Conservation (phyloP, 371 early-diverging fungal species). For the Mucor lusitanicus region DNA sequence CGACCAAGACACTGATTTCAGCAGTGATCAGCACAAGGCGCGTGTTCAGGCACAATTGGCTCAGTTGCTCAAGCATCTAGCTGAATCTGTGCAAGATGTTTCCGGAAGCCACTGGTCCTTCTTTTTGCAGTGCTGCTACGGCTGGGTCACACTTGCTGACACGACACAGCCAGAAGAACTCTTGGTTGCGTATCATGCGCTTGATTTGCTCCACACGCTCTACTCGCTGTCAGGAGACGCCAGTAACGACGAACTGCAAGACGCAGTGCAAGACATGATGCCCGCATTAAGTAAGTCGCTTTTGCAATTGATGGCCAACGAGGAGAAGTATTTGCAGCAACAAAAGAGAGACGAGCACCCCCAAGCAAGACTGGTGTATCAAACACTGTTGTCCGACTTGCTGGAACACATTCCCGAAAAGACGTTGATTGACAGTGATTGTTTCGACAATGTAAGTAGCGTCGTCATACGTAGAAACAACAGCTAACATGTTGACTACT, state of each 20-base stretch:
- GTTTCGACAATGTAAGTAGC: slow-evolving; percentile 25
- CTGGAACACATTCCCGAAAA: slow-evolving; percentile 33
- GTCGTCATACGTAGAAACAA: neutral
- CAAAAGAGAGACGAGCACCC: slow-evolving; percentile 3
- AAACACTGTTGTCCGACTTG: slow-evolving; percentile 34
- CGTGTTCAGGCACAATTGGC: slow-evolving; percentile 43
- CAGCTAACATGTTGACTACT: neutral
- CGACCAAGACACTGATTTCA: slow-evolving; percentile 3
- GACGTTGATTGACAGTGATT: slow-evolving; percentile 24
- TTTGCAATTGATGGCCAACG: slow-evolving; percentile 24
- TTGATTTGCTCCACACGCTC: slow-evolving; percentile 17
- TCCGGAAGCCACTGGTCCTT: slow-evolving; percentile 60
- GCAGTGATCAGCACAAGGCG: slow-evolving; percentile 12
- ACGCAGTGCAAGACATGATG: slow-evolving; percentile 7
- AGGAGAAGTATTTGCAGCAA: slow-evolving; percentile 10
- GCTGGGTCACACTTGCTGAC: slow-evolving; percentile 43
- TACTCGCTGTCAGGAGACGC: neutral
- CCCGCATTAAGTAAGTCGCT: slow-evolving; percentile 12
- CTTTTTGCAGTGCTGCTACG: slow-evolving; percentile 45
- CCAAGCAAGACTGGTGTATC: slow-evolving; percentile 28
- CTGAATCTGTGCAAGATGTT: slow-evolving; percentile 53
- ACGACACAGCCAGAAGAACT: slow-evolving; percentile 23
- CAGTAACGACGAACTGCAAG: slow-evolving; percentile 16
- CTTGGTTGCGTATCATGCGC: slow-evolving; percentile 15
- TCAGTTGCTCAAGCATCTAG: slow-evolving; percentile 40